Conservation (phyloP, 192 early-diverging fungal species). For the Linnemannia zychae region DNA sequence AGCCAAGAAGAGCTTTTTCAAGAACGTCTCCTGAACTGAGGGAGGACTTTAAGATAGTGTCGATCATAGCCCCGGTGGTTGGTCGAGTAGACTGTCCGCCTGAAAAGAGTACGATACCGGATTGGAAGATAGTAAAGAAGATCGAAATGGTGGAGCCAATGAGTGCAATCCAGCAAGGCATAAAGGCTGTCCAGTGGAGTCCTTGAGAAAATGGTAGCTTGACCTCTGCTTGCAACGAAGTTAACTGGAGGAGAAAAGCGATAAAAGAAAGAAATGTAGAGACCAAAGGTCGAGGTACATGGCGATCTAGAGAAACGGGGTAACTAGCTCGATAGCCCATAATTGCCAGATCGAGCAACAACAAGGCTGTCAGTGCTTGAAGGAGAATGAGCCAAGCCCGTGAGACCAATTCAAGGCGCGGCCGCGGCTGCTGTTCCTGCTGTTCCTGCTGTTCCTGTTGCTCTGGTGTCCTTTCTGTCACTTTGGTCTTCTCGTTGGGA, state of each 20-base stretch:
- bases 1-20: not conserved
- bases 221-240: not conserved
- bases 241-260: not conserved
- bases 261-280: not conserved
- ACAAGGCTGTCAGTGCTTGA: not conserved
- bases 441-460: not conserved
- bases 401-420: not conserved
- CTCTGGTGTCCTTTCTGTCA: not conserved
- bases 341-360: slow-evolving; percentile 6
- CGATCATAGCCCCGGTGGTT: not conserved
- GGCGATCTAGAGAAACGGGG: not conserved
- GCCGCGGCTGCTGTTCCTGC: not conserved
- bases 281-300: not conserved
- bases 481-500: not conserved
- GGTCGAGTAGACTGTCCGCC: not conserved
- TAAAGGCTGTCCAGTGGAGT: not conserved
- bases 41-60: not conserved
- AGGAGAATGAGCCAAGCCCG: not conserved
- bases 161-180: slow-evolving; percentile 7
- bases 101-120: not conserved
- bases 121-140: not conserved
- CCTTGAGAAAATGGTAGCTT: not conserved
- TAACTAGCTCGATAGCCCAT: not conserved
- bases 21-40: not conserved
- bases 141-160: not conserved